These are phyloP conservation scores for Euphorbia celastroides DNA, from an alignment of 441 rosid genomes.

Conservation along the genomic window DNA sequence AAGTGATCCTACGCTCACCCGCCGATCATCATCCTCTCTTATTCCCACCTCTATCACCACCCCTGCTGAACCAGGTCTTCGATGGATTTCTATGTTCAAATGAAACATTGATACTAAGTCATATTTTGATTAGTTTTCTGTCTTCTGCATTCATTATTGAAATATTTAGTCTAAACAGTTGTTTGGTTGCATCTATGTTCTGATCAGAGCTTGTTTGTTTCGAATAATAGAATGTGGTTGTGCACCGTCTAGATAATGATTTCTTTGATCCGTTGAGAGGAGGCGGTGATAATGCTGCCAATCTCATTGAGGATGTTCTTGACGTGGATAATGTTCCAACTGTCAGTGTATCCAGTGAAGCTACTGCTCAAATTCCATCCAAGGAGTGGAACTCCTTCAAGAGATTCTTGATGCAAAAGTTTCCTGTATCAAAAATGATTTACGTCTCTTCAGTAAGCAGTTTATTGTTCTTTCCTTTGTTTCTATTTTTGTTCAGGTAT, in stretches of 20 bases:
- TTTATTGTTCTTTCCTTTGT: background rate
- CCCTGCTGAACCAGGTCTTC: constrained; percentile 37
- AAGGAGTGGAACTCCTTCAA: constrained; percentile 79
- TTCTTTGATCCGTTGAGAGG: constrained; percentile 82
- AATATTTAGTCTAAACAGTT: background rate
- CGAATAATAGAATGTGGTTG: background rate
- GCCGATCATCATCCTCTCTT: constrained; percentile 60
- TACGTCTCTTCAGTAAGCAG: constrained; percentile 62
- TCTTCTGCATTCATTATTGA: background rate
- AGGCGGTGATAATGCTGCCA: constrained; percentile 22
- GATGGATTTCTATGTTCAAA: background rate
- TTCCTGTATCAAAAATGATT: constrained; percentile 72
- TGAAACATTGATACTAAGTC: background rate
- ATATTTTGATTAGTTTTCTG: background rate
- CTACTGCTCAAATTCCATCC: constrained; percentile 28
- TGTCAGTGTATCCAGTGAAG: constrained; percentile 16
- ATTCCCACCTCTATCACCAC: constrained; percentile 21
- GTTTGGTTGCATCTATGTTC: background rate
- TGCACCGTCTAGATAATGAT: constrained; percentile 27
- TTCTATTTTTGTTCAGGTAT: background rate
- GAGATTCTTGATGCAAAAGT: constrained; percentile 79
- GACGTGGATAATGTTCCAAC: constrained; percentile 27
- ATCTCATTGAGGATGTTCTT: constrained; percentile 22
- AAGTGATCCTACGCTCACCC: constrained; percentile 46
- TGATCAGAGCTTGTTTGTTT: background rate